Base-by-base conservation (phyloP, 352 stramenopile genomes). In the Phytopythium litorale region DNA sequence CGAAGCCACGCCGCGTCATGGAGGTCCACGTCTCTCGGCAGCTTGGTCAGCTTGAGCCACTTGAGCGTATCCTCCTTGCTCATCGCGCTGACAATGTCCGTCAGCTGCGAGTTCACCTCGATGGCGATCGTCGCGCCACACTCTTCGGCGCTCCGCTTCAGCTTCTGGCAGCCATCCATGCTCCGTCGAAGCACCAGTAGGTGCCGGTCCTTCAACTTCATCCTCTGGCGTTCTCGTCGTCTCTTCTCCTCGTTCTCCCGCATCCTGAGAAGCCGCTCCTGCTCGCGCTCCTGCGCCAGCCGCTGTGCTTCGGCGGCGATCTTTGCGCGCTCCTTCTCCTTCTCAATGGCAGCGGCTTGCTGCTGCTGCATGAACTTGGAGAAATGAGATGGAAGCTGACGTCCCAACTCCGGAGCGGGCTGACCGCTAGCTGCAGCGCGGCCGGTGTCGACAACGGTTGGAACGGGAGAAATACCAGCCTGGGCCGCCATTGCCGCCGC, bases 21-120 rank as follows among this genome's bases (percentile, higher is more conserved):
- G 16, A 93, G 63, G 7, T 87, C 80, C n/a, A 93, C 80, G 50
- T 90, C 81, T 9, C 60, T 63, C 43, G 84, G 84, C 18, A 95
- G 66, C 54, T 88, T 91, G 7, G 30, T 76, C 15, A 91, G 46
- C 54, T 86, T 83, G 0, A 95, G 74, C 82, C 84, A 93, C 57
- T 70, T 70, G 32, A 94, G 64, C 23, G 82, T 91, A 43, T 91
- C 82, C 3, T 56, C 63, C 23, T 62, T 58, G 48, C 62, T 81
- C 79, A 92, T 87, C 0, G 70, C 79, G 56, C 81, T 91, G 38
- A 95, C 78, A 52, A 95, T 82, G 54, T 95, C 87, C 1, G 84
- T 95, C 33, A 88, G 65, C 57, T 89, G 78, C 3, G 82, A 73
- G 49, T 85, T 90, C 0, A 95, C 72, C 60, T 95, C 84, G 37